Evolutionary conservation across 805 yeast species (phyloP).

Genomic region (Lachancea nothofagi): DNA sequence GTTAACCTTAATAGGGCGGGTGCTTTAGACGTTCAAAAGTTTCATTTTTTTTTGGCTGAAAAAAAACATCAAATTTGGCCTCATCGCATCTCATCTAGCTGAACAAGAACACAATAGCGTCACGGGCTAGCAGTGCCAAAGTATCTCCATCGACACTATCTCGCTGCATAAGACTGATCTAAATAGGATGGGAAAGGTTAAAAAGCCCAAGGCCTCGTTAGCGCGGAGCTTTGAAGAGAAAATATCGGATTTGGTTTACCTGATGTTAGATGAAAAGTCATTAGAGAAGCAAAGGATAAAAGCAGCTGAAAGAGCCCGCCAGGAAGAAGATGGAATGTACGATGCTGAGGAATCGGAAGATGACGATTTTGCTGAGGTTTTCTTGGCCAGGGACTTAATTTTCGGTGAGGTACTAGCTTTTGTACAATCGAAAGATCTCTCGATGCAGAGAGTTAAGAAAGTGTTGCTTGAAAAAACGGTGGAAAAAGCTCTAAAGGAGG

Average conservation of each 20-base stretch:
- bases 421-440: slow-evolving; percentile 59
- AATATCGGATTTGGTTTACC: slow-evolving; percentile 49
- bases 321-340: slow-evolving; percentile 12
- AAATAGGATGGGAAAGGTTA: slow-evolving; percentile 32
- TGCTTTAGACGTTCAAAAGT: too few species aligned
- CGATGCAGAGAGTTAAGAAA: slow-evolving; percentile 65
- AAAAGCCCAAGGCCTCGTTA: slow-evolving; percentile 23
- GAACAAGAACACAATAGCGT: too few species aligned
- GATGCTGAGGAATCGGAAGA: slow-evolving; percentile 15
- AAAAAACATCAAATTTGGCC: not conserved
- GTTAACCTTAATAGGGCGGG: too few species aligned
- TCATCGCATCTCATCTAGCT: too few species aligned
- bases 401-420: slow-evolving; percentile 48
- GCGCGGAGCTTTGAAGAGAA: slow-evolving; percentile 46
- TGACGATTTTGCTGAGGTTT: slow-evolving; percentile 30
- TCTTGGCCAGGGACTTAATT: slow-evolving; percentile 54
- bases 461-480: slow-evolving; percentile 57
- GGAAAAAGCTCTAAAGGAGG: slow-evolving; percentile 49
- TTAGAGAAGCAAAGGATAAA: slow-evolving; percentile 35
- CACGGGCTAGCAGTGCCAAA: too few species aligned
- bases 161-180: too few species aligned
- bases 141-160: too few species aligned
- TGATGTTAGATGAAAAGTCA: slow-evolving; percentile 56
- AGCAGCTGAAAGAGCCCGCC: slow-evolving; percentile 15
- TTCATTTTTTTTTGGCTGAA: too few species aligned